These are phyloP conservation scores for Apiospora saccharicola DNA, from an alignment of 2,329 filamentous ascomycete species.

Conservation along the genomic window DNA sequence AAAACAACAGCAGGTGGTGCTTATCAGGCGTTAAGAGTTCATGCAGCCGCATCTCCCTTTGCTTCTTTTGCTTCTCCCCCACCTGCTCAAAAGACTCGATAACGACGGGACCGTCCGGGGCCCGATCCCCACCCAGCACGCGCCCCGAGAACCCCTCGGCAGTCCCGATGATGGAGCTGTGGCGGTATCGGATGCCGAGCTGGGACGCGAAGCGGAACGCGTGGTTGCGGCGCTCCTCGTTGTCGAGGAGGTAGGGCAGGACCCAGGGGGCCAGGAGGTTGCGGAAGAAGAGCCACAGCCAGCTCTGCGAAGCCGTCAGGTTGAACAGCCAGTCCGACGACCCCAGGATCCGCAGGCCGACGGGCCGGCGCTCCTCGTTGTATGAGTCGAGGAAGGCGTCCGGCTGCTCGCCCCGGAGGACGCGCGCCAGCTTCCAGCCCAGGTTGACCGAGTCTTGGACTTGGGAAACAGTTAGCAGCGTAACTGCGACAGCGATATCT, in stretches of 20 bases:
- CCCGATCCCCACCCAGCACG: slow-evolving; percentile 55
- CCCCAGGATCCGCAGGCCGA: slow-evolving; percentile 51
- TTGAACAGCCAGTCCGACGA: slow-evolving; percentile 52
- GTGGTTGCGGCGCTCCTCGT: slow-evolving; percentile 32
- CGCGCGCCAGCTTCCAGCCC: slow-evolving; percentile 60
- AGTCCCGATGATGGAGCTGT: slow-evolving; percentile 46
- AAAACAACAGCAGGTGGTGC: slow-evolving; percentile 40
- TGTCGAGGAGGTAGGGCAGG: slow-evolving; percentile 45
- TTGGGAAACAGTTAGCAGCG: neutral
- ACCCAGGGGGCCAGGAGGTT: slow-evolving; percentile 48
- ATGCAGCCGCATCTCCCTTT: slow-evolving; percentile 34
- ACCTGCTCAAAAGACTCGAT: slow-evolving; percentile 29
- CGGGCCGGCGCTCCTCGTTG: slow-evolving; percentile 53
- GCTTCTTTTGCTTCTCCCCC: slow-evolving; percentile 29
- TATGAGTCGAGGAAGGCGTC: slow-evolving; percentile 55
- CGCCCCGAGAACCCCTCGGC: slow-evolving; percentile 42
- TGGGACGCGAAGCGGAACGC: slow-evolving; percentile 49
- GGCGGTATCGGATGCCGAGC: slow-evolving; percentile 52
- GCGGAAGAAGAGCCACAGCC: slow-evolving; percentile 46
- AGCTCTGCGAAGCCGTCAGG: slow-evolving; percentile 45
- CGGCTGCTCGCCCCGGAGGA: slow-evolving; percentile 42
- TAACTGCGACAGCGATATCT: neutral
- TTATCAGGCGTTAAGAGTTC: slow-evolving; percentile 33
- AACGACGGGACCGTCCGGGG: slow-evolving; percentile 48
- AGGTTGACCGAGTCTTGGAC: slow-evolving; percentile 61